Evolutionary conservation across 257 asterid genomes (phyloP).

Genomic region (Leonotis leonurus): DNA sequence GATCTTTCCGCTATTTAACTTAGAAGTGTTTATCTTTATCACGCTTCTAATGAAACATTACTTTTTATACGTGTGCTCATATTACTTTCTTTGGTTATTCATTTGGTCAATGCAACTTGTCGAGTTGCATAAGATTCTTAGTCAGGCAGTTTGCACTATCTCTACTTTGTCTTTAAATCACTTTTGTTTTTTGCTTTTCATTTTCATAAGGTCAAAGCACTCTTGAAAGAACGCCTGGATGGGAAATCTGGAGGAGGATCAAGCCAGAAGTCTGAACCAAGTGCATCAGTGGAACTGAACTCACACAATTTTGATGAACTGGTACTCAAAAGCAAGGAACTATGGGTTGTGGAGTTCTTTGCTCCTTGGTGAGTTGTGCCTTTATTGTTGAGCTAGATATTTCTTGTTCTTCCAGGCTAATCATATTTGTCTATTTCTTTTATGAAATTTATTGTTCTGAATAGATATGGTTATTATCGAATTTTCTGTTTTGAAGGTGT

Average conservation of each 20-base stretch:
- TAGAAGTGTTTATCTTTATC: not conserved
- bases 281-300: conserved; percentile 79
- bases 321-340: conserved; percentile 84
- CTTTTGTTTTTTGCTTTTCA: not conserved
- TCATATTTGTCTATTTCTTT: not conserved
- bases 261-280: conserved; percentile 70
- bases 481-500: conserved; percentile 50
- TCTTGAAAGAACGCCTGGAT: conserved; percentile 68
- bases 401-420: not conserved
- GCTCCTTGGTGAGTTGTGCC: conserved; percentile 80
- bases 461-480: not conserved
- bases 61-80: not conserved
- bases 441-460: not conserved
- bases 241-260: conserved; percentile 90
- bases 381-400: not conserved
- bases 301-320: conserved; percentile 78
- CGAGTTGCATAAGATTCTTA: conserved; percentile 9
- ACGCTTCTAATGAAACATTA: conserved; percentile 8
- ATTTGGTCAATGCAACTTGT: not conserved
- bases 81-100: not conserved
- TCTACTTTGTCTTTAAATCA: conserved; percentile 11
- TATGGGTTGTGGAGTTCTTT: conserved; percentile 95
- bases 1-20: conserved; percentile 6
- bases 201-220: conserved; percentile 52
- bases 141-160: conserved; percentile 1